Evolutionary conservation across 208 protist species (phyloP), one percentile per base, ranked within the genome.

Genomic region (Blastocrithidia nonstop): DNA sequence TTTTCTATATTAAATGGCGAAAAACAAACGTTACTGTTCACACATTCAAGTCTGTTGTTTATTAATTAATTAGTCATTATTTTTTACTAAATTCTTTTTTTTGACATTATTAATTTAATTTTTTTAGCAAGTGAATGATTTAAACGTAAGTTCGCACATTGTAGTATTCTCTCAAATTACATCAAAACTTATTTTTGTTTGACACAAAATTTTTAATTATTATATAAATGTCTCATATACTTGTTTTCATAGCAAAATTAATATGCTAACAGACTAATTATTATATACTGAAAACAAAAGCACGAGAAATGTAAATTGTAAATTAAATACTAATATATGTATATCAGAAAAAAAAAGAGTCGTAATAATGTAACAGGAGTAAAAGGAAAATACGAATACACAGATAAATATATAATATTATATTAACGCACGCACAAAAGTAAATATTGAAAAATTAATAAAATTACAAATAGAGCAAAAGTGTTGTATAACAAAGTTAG

Each of bases 371-470:
- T 33, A 35, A 45, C 2, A 33, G 40, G 6, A 33, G 4, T 35
- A 20, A 29, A 36, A 33, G 40, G 22, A 38, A 6, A 17, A 38
- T 38, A 23, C 2, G 5, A 5, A 23, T 17, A 38, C 5, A 17
- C 5, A 5, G 22, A 38, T 23, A 38, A 38, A 38, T 6, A 38
- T 38, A 17, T 5, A 17, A 38, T 2, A 38, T 38, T 5, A 19
- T 5, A 38, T 38, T 17, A 23, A 5, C 5, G 29, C 15, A 5
- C 19, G 33, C 19, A 23, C 19, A 23, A 19, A 2, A 6, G 22
- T 17, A 45, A 20, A 23, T 4, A 46, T 21, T 33, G 22, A 37
- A 23, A 47, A n/a, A 48, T 28, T 49, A 43, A 15, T 21, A 51
- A 15, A 24, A 40, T 28, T 54, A 16, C 11, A 38, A 19, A 2